Conservation (phyloP, 1,139 yeast species). For the Saccharomycopsis phalli region DNA sequence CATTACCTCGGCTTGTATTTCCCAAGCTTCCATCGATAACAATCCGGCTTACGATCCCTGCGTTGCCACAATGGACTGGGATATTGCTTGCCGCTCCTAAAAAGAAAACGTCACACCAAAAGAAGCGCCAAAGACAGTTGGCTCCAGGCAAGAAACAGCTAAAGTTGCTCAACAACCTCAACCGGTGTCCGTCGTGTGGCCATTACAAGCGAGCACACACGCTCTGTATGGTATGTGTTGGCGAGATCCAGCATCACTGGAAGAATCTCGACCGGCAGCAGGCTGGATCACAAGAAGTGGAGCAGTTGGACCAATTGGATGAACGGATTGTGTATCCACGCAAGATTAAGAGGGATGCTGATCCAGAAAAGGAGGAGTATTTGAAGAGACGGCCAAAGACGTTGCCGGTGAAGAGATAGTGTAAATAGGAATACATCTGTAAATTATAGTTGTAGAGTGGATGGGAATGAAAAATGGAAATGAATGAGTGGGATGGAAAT, state of each 20-base stretch:
- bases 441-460: too few relatives aligned
- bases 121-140: conserved; percentile 73
- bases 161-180: conserved; percentile 64
- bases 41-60: not conserved
- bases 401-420: conserved; percentile 39
- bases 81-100: conserved; percentile 84
- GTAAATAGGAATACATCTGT: too few relatives aligned
- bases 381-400: conserved; percentile 52
- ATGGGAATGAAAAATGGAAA: too few relatives aligned
- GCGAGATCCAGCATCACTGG: conserved; percentile 70
- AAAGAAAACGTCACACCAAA: conserved; percentile 80
- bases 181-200: conserved; percentile 94
- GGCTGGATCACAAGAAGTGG: conserved; percentile 1
- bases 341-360: conserved; percentile 41
- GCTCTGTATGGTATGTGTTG: conserved; percentile 88
- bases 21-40: not conserved
- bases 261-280: conserved; percentile 30
- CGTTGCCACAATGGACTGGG: conserved; percentile 32
- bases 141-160: conserved; percentile 80
- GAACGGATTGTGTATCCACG: conserved; percentile 70
- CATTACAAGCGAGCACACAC: conserved; percentile 83
- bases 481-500: too few relatives aligned
- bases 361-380: conserved; percentile 47
- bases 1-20: not conserved
- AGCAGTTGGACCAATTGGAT: conserved; percentile 47